Evolutionary conservation across 768 basidiomycete species (phyloP).

Genomic region (Macrolepiota fuliginosa): DNA sequence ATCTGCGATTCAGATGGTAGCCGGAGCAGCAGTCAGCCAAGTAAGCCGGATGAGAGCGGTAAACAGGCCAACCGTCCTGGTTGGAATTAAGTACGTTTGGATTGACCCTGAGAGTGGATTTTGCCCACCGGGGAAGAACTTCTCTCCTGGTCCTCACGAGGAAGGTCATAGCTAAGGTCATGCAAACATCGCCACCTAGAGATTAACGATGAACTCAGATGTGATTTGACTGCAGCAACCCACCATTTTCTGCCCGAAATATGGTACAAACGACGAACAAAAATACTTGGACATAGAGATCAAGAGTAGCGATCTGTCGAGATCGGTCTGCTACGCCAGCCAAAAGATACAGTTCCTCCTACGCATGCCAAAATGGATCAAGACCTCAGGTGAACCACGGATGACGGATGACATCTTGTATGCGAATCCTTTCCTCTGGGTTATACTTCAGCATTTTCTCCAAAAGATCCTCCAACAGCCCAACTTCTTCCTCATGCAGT

Average conservation of each 20-base stretch:
- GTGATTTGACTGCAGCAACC: slow-evolving; percentile 13
- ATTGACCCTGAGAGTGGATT: background rate
- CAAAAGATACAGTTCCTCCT: background rate
- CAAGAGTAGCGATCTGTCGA: slow-evolving; percentile 27
- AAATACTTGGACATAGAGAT: slow-evolving; percentile 31
- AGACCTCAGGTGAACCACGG: slow-evolving; percentile 16
- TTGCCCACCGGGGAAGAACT: slow-evolving; percentile 25
- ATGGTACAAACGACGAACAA: slow-evolving; percentile 27
- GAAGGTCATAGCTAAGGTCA: slow-evolving; percentile 26
- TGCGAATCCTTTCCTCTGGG: slow-evolving; percentile 40
- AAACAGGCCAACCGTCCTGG: slow-evolving; percentile 27
- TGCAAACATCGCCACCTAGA: slow-evolving; percentile 27
- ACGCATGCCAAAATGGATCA: slow-evolving; percentile 8
- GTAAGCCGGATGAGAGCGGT: slow-evolving; percentile 29
- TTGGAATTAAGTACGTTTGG: background rate
- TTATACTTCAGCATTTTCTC: slow-evolving; percentile 36
- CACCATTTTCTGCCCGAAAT: slow-evolving; percentile 23
- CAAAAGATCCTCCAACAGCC: slow-evolving; percentile 35
- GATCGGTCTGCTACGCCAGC: background rate
- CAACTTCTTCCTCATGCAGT: slow-evolving; percentile 8
- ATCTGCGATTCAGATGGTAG: slow-evolving; percentile 32
- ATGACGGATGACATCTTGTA: slow-evolving; percentile 30
- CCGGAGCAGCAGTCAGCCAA: slow-evolving; percentile 31
- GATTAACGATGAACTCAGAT: background rate
- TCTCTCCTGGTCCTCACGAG: slow-evolving; percentile 26